A percentile compares a stretch with the other conserved stretches of the same genome.
Evolutionary conservation across 2,329 filamentous ascomycete species (phyloP).

Genomic region (Emergomyces pasteurianus): DNA sequence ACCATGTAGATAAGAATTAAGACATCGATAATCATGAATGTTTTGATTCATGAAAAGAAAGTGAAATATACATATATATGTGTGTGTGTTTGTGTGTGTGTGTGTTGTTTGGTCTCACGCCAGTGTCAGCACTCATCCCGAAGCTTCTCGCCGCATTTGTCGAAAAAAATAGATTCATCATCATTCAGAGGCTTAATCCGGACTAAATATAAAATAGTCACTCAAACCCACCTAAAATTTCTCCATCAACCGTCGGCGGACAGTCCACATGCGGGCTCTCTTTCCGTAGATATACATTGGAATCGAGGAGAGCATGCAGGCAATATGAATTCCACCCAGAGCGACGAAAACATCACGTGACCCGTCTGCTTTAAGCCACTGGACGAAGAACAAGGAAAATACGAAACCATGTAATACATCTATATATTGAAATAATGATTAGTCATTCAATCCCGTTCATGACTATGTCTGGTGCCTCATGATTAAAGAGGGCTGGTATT

Average conservation of each 20-base stretch:
- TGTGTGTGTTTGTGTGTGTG: no score
- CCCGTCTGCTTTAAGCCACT: constrained; percentile 67
- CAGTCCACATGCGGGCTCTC: constrained; percentile 86
- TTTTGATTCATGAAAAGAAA: neutral
- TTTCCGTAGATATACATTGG: constrained; percentile 96
- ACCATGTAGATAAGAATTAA: neutral
- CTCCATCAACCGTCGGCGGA: constrained; percentile 75
- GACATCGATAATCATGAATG: neutral
- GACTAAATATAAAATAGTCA: neutral
- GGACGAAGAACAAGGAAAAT: constrained; percentile 77
- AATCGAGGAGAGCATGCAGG: constrained; percentile 60
- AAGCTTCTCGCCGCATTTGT: neutral
- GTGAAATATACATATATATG: neutral
- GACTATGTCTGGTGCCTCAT: neutral
- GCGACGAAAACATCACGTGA: constrained; percentile 68
- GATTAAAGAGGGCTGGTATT: no score
- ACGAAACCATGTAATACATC: constrained; percentile 80
- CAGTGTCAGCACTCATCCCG: neutral
- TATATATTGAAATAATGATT: constrained; percentile 9
- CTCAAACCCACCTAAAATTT: constrained; percentile 42
- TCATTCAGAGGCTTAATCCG: neutral
- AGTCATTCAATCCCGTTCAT: neutral
- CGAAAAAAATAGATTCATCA: neutral
- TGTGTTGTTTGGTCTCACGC: no score
- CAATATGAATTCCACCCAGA: constrained; percentile 75